Base-by-base conservation (phyloP, 257 asterid species). In the Echites panduratus region DNA sequence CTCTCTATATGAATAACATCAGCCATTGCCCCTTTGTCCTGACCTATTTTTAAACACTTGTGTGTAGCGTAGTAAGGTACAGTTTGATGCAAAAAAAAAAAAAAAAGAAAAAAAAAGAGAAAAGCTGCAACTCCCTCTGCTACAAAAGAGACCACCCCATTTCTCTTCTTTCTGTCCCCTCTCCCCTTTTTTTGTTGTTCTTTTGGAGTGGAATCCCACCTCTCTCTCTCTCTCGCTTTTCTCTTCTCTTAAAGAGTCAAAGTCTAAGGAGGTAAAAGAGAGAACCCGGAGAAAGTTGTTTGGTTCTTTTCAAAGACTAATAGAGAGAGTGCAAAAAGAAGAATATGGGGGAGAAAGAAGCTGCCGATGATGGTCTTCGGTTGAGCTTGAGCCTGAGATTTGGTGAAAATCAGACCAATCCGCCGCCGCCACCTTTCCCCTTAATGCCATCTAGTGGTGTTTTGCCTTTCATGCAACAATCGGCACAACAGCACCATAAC, bases 151-250 rank as follows among this genome's bases (percentile, higher is more conserved):
- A 82, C 82, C 87, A 81, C 49, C 85, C 88, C 87, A 76, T 81
- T 79, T 87, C 89, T 86, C 87, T 84, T 87, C 96, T 58, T 88
- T 84, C 87, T 89, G 95, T 86, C 94, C 84, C 93, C 86, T 77
- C 86, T 76, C 65, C 66, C 62, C 41, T 27, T n/a, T 16, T 52
- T 63, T 45, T 45, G 49, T 45, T 70, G 73, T 74, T 65, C 74
- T 45, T 70, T 64, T 54, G 66, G n/a, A 29, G 22, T 61, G 47
- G 40, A 22, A 66, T 71, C 24, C 77, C 16, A 68, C 7, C 59
- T 72, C 70, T 17, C 44, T 54, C n/a, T 9, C 17, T 19, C n/a
- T 67, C 40, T 24, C 4, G 2, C 32, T n/a, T 4, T 5, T 45
- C 2, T 27, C 56, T 9, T 44, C 40, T 43, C 67, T 41, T 59